phyloP scores from a whole-genome alignment of 257 asterid genomes.

The Nicotiana tabacum region DNA sequence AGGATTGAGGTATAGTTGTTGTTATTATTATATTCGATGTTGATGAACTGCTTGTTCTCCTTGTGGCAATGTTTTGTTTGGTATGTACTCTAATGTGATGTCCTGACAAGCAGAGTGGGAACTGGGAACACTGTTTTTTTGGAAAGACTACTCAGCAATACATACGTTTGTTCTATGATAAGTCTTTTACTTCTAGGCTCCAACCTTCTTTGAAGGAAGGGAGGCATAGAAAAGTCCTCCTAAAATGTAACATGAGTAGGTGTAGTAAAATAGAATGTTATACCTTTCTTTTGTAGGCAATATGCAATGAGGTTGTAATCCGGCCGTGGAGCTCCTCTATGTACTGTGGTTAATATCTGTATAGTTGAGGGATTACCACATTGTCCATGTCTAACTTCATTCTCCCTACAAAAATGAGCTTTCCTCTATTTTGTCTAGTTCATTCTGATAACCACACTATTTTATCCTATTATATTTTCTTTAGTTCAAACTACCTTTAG shows the following conservation, averaged over 20 bases:
- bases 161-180: background rate
- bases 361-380: background rate
- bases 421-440: background rate
- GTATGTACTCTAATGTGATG: background rate
- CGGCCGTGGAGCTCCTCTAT: background rate
- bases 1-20: background rate
- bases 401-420: background rate
- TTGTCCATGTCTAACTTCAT: background rate
- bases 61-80: background rate
- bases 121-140: background rate
- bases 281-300: background rate
- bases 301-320: background rate
- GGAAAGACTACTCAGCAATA: background rate
- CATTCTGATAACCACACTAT: background rate
- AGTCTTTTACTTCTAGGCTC: background rate
- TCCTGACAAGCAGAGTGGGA: background rate
- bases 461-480: background rate
- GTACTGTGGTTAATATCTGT: background rate
- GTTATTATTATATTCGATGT: background rate
- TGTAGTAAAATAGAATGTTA: background rate
- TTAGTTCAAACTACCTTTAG: background rate
- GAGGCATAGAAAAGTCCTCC: background rate
- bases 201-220: background rate
- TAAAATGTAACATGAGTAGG: background rate
- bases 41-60: background rate